Base-by-base conservation (phyloP, 1,139 yeast species). In the Suhomyces bokatorum region DNA sequence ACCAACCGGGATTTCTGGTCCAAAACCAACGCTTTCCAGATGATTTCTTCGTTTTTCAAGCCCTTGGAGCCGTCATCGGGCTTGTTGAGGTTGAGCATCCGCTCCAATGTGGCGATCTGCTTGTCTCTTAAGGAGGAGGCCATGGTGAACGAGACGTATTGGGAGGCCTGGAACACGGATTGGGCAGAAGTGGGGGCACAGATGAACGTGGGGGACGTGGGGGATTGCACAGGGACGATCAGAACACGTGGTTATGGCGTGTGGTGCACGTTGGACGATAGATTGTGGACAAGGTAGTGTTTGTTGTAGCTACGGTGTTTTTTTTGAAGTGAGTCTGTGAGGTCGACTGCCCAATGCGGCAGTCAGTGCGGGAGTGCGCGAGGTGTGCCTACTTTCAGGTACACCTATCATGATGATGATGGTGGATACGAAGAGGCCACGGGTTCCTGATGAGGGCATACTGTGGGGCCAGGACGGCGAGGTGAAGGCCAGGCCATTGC, bases 21-120 rank as follows among this genome's bases (percentile, higher is more conserved):
- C 56, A 93, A 75, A 8, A 95, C 81, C 47, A 93, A 75, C n/a
- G 88, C 96, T 63, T 95, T 93, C 99, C 99, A 95, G 29, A 85
- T 74, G 45, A 86, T 77, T 51, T 84, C 90, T 55, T 81, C 84
- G 14, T 43, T 41, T 35, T 76, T 77, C 49, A 65, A 66, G n/a
- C 73, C 58, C 13, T 85, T 77, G 28, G 78, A 70, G 3, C 83
- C 77, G 42, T 79, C 63, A 51, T 80, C 83, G 7, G 79, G 64
- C 46, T 80, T 74, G 69, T 88, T 88, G 59, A 89, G 75, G 58
- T 86, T 85, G 53, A 91, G 81, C 95, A 91, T 87, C 50, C 83
- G 85, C 74, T 87, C 87, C 60, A 90, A 75, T 35, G 85, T 74
- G 48, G 75, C 75, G 37, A 69, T 70, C 53, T 70, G 75, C 50